These are phyloP conservation scores for Akanthomyces lecanii DNA, from an alignment of 2,329 filamentous ascomycete genomes.

Conservation along the genomic window DNA sequence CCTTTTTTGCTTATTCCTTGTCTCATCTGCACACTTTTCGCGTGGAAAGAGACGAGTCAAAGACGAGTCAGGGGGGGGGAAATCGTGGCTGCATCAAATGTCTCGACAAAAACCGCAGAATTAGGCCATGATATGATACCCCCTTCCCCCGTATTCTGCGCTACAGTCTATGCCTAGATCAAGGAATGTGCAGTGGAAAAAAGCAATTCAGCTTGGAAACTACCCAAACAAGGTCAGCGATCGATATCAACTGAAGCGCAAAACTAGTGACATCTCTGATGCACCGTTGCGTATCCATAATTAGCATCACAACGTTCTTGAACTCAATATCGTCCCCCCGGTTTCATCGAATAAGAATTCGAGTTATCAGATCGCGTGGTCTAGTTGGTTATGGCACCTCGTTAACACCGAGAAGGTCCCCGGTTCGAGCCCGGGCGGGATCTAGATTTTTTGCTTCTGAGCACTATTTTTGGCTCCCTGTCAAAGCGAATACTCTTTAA, in stretches of 20 bases:
- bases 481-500: not conserved
- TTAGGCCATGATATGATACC: too few species aligned
- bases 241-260: not conserved
- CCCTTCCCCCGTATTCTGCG: too few species aligned
- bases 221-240: not conserved
- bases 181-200: too few species aligned
- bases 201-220: not conserved
- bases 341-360: constrained; percentile 11
- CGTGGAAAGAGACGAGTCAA: not conserved
- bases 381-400: constrained; percentile 18
- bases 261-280: not conserved
- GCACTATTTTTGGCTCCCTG: not conserved
- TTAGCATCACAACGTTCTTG: not conserved
- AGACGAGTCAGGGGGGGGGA: not conserved
- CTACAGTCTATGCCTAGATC: too few species aligned
- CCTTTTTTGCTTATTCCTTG: too few species aligned
- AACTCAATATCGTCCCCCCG: not conserved
- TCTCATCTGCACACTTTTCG: too few species aligned
- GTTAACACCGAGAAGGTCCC: constrained; percentile 19
- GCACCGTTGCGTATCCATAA: not conserved
- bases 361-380: constrained; percentile 13
- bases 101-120: not conserved
- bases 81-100: not conserved
- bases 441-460: constrained; percentile 12
- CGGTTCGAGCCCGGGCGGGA: constrained; percentile 18